Evolutionary conservation across 257 asterid genomes (phyloP).

Genomic region (Solanum infundibuliforme): DNA sequence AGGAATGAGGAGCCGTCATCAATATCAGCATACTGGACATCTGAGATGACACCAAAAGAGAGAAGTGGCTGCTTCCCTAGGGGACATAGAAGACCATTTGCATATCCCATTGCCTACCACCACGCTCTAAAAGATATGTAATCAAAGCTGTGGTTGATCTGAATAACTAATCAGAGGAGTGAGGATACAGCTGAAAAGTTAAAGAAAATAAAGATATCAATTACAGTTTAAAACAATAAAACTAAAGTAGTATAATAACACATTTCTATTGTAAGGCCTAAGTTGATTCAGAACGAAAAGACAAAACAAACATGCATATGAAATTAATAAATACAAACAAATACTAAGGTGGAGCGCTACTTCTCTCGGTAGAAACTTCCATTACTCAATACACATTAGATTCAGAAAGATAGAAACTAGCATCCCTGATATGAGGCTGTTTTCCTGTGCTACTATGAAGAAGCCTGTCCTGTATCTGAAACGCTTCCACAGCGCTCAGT

Average conservation of each 20-base stretch:
- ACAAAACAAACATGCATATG: background rate
- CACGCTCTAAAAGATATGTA: background rate
- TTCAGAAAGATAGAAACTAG: background rate
- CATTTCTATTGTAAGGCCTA: background rate
- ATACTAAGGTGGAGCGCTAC: background rate
- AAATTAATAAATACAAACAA: background rate
- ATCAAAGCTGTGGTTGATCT: background rate
- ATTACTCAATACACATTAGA: background rate
- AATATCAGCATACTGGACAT: constrained; percentile 92
- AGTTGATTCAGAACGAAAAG: background rate
- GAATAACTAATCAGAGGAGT: background rate
- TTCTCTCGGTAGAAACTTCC: background rate
- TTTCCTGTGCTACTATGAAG: background rate
- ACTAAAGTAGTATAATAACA: background rate
- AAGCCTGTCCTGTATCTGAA: background rate
- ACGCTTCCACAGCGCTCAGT: background rate
- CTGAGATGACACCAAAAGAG: constrained; percentile 92
- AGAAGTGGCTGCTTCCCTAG: constrained; percentile 55
- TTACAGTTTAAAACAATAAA: background rate
- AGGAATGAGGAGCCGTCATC: constrained; percentile 83
- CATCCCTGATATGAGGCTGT: background rate
- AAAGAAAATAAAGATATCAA: background rate
- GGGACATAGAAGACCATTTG: constrained; percentile 27
- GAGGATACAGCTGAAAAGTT: background rate
- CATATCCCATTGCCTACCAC: constrained; percentile 42